Conservation (phyloP, 352 stramenopile genomes). For the Globisporangium cystogenes region DNA sequence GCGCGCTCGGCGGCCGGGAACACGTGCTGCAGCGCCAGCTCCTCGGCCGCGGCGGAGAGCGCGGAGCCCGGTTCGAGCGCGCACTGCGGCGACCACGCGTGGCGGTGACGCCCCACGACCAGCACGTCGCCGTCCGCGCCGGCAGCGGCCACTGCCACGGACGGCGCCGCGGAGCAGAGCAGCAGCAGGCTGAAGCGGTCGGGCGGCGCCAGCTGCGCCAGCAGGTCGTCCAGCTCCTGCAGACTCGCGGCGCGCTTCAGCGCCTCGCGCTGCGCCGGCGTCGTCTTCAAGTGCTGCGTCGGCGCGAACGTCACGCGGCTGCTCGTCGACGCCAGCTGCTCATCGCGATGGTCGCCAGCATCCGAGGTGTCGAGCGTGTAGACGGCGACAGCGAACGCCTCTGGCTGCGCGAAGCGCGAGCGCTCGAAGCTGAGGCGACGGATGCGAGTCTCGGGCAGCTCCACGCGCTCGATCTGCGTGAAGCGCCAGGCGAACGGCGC, state of each 20-base stretch:
- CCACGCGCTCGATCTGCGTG: conserved; percentile 60
- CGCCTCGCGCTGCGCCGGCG: neutral
- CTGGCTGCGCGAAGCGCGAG: conserved; percentile 22
- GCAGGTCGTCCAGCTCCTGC: conserved; percentile 27
- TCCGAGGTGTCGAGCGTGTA: conserved; percentile 9
- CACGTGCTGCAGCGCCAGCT: conserved; percentile 33
- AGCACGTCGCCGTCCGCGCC: conserved; percentile 13
- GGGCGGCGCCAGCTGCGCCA: conserved; percentile 12
- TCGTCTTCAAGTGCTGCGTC: neutral
- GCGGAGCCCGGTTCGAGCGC: conserved; percentile 17
- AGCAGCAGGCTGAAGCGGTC: conserved; percentile 34
- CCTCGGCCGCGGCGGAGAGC: conserved; percentile 27
- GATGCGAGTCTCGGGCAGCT: conserved; percentile 51
- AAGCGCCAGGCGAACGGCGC: conserved; percentile 59
- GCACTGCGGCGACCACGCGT: conserved; percentile 51
- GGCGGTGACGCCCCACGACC: conserved; percentile 51
- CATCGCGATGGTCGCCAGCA: too few species aligned
- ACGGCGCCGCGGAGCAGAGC: conserved; percentile 16
- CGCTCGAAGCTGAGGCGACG: conserved; percentile 28
- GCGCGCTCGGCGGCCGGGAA: conserved; percentile 15
- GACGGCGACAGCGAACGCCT: conserved; percentile 13
- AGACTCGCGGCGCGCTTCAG: conserved; percentile 5
- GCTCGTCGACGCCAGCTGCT: neutral
- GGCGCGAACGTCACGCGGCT: conserved; percentile 4
- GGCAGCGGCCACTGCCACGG: neutral